Conservation (phyloP, 2,329 filamentous ascomycete species). For the Aphanocladium album region DNA sequence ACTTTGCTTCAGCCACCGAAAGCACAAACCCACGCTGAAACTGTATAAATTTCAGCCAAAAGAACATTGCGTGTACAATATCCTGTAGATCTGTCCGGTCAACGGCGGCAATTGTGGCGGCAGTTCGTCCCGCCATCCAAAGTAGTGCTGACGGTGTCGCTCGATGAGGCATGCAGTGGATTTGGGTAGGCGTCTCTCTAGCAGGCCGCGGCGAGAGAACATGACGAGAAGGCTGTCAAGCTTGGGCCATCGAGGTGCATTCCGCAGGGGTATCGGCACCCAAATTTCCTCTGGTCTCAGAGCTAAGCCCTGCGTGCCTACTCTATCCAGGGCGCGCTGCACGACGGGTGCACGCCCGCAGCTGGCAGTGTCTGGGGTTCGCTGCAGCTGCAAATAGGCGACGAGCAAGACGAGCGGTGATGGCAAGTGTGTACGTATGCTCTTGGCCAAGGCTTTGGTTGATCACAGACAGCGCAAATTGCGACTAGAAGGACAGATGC, state of each 20-base stretch:
- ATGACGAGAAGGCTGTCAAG: not conserved
- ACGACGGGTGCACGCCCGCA: not conserved
- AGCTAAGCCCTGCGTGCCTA: constrained; percentile 5
- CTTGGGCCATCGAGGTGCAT: not conserved
- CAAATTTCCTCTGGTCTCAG: constrained; percentile 1
- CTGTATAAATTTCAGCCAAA: not conserved
- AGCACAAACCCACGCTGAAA: not conserved
- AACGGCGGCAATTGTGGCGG: constrained; percentile 1
- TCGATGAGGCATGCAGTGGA: not conserved
- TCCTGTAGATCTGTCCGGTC: not conserved
- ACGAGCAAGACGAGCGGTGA: not conserved
- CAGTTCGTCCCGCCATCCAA: constrained; percentile 1
- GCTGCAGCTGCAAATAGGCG: not conserved
- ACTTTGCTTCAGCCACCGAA: not conserved
- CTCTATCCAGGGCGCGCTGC: constrained; percentile 1
- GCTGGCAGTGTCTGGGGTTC: not conserved
- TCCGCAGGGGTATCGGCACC: constrained; percentile 5
- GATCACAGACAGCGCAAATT: not conserved
- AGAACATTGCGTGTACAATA: not conserved
- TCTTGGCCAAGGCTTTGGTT: not conserved
- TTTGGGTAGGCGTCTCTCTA: not conserved
- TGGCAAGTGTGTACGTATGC: not conserved
- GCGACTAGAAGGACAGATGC: not conserved
- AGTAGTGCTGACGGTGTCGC: constrained; percentile 7
- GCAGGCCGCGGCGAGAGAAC: not conserved